Base-by-base conservation (phyloP, 169 alveolate genomes). In the Plasmodium relictum region DNA sequence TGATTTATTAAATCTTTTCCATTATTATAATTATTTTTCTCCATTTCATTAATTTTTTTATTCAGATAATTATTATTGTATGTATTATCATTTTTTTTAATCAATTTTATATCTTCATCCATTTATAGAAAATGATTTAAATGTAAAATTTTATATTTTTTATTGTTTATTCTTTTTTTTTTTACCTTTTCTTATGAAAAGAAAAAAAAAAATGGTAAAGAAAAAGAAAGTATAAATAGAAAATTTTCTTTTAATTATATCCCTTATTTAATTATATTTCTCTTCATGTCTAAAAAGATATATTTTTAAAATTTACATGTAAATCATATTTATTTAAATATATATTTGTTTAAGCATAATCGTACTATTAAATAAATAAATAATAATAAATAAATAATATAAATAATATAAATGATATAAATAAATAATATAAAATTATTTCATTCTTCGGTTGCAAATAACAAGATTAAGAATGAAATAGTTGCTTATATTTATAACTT, bases 1-100 rank as follows among this genome's bases (percentile, higher is more conserved):
- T n/a, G n/a, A n/a, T n/a, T n/a, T n/a, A n/a, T n/a, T n/a, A n/a
- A n/a, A n/a, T n/a, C n/a, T n/a, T n/a, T n/a, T n/a, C n/a, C n/a
- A n/a, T n/a, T n/a, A n/a, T n/a, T n/a, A n/a, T n/a, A n/a, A n/a
- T n/a, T n/a, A n/a, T n/a, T n/a, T n/a, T n/a, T n/a, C 54, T 37
- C 74, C 62, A 42, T 42, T 68, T 42, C 62, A 37, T 14, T 42
- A 45, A 37, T 68, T 42, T 26, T n/a, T 68, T 12, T 52, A 68
- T 68, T 68, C 45, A 18, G 39, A 37, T 16, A 31, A 41, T 26
- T 16, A 48, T 31, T 39, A 24, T 39, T 68, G 16, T 16, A 5
- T 68, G 14, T 68, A 3, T 37, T 26, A 18, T 20, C 16, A 41
- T 68, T n/a, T 68, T 10, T 68, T 68, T 42, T 68, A n/a, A 37